A percentile compares a stretch with the other conserved stretches of the same genome.
These are phyloP conservation scores for Meripilus lineatus DNA, from an alignment of 1,284 basidiomycete genomes.

Conservation along the genomic window DNA sequence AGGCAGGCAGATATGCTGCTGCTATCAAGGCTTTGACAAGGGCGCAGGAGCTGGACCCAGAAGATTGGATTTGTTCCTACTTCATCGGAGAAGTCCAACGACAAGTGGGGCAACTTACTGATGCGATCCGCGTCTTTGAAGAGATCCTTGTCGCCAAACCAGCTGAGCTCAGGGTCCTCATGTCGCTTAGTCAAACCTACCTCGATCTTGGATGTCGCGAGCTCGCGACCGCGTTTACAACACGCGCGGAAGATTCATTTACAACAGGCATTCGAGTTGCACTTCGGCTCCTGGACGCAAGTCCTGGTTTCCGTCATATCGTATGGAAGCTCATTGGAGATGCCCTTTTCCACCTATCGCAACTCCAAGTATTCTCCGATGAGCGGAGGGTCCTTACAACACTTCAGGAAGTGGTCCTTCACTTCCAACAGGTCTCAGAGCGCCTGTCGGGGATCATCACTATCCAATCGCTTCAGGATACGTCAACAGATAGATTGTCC, in stretches of 20 bases:
- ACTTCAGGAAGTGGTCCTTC: constrained; percentile 32
- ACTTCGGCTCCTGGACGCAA: constrained; percentile 49
- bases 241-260: constrained; percentile 74
- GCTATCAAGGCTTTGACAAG: constrained; percentile 84
- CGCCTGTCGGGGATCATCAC: constrained; percentile 37
- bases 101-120: constrained; percentile 71
- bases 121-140: constrained; percentile 70
- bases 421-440: constrained; percentile 35
- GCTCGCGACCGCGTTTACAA: constrained; percentile 62
- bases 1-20: constrained; percentile 84
- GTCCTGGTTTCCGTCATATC: constrained; percentile 61
- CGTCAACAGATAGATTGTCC: constrained; percentile 12
- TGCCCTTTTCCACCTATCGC: constrained; percentile 64
- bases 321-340: constrained; percentile 90
- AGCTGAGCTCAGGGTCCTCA: constrained; percentile 64
- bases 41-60: constrained; percentile 63
- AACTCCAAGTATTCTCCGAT: constrained; percentile 38
- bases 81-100: constrained; percentile 85
- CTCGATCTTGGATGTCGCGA: constrained; percentile 72
- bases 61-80: constrained; percentile 84
- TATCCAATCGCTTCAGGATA: constrained; percentile 20
- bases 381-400: constrained; percentile 32
- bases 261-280: constrained; percentile 53
- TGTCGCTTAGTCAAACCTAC: constrained; percentile 72
- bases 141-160: constrained; percentile 55